Base-by-base conservation (phyloP, 2,329 filamentous ascomycete species). In the Torrubiella hemipterigena region DNA sequence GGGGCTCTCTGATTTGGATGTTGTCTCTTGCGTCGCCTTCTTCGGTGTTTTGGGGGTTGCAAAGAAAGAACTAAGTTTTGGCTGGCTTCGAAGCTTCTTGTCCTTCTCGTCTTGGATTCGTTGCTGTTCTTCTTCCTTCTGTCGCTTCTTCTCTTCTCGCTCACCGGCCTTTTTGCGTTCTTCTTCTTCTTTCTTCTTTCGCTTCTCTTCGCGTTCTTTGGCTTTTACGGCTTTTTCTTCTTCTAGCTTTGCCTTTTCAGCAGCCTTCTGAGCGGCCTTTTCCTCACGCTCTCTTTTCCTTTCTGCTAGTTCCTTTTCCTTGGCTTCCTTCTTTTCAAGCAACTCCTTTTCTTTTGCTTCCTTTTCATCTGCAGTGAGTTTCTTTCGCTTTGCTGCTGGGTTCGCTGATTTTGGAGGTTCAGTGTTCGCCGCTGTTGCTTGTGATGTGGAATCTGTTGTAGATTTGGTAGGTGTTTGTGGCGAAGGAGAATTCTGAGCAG, bases 31-130 rank as follows among this genome's bases (percentile, higher is more conserved):
- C 4, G 52, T 49, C 23, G 51, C 43, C 42, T 67, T 69, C 33
- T 59, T 60, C 5, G 61, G 54, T 3, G 56, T 56, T 14, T 42
- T 46, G 7, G 57, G 49, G 13, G 46, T 40, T 29, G 54, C 59
- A 45, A 69, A 69, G 46, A 70, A 67, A 24, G 47, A 53, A 27
- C 54, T 60, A 11, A 72, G 55, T 36, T 50, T 62, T 42, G 53
- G 54, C 50, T 65, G 68, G 31, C 52, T 62, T 11, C 59, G 52
- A n/a, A 59, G 57, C 46, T 65, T 69, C 41, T 60, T 70, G 16
- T 64, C 61, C 42, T 66, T 63, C 28, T 59, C 58, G 21, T 59
- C 53, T 37, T 56, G 50, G 3, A 49, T 29, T 29, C 49, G 51
- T 26, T 54, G 44, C 27, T 56, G 45, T 32, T 65, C 63, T 25